Evolutionary conservation across 73 alveolate genomes (phyloP).

Genomic region (Paramecium biaurelia): DNA sequence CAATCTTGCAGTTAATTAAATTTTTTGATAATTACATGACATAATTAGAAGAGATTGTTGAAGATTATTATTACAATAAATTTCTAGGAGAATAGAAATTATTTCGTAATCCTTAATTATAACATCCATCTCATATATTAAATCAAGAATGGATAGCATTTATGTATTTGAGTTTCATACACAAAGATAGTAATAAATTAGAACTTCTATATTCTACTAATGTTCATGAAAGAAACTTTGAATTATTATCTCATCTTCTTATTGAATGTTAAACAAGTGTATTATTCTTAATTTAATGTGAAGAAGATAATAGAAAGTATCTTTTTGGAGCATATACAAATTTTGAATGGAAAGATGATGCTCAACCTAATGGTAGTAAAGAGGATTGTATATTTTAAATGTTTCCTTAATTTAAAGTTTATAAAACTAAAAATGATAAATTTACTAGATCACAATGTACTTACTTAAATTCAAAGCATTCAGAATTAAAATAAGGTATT

Average conservation of each 20-base stretch:
- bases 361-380: slow-evolving; percentile 12
- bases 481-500: neutral
- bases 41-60: neutral
- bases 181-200: neutral
- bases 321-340: neutral
- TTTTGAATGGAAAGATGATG: slow-evolving; percentile 45
- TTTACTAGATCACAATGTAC: neutral
- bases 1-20: neutral
- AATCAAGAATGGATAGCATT: slow-evolving; percentile 23
- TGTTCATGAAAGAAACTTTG: slow-evolving; percentile 11
- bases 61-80: slow-evolving; percentile 8
- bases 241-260: neutral
- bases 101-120: neutral
- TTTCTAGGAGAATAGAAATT: slow-evolving; percentile 5
- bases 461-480: neutral
- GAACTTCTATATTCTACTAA: neutral
- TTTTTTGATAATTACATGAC: neutral
- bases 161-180: neutral
- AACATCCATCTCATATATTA: slow-evolving; percentile 5
- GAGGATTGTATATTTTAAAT: slow-evolving; percentile 27
- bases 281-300: neutral
- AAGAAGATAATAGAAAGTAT: neutral
- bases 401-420: neutral
- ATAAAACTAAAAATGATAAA: slow-evolving; percentile 16
- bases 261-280: neutral